Percentiles rank a stretch among this genome's conserved stretches.
Evolutionary conservation across 495 filamentous ascomycete species (phyloP).

Genomic region (Tuber microsphaerosporum): DNA sequence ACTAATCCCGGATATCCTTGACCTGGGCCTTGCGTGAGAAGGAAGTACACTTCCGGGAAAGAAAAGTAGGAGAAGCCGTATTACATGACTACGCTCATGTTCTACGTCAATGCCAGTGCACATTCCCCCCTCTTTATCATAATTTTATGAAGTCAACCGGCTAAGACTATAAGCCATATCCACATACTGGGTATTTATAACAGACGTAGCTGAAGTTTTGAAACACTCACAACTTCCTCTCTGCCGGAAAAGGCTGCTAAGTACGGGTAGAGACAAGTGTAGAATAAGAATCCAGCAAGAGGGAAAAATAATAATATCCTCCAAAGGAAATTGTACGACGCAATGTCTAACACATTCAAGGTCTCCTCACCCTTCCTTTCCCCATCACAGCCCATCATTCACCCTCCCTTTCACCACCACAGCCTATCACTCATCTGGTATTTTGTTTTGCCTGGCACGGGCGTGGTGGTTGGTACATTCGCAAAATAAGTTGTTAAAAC

Average conservation of each 20-base stretch:
- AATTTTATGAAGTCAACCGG: not conserved
- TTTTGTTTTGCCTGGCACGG: no score
- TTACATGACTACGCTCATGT: constrained; percentile 95
- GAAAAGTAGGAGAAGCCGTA: constrained; percentile 63
- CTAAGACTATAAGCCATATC: constrained; percentile 50
- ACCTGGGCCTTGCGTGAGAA: no score
- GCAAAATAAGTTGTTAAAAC: no score
- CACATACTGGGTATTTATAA: constrained; percentile 91
- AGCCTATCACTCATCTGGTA: no score
- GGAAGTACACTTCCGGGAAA: constrained; percentile 11
- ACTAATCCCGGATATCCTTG: no score
- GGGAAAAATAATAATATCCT: constrained; percentile 52
- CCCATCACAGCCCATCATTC: constrained; percentile 21
- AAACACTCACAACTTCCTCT: constrained; percentile 85
- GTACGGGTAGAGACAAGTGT: constrained; percentile 95
- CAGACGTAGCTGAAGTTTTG: constrained; percentile 84
- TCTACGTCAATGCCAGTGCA: constrained; percentile 94
- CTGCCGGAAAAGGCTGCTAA: constrained; percentile 61
- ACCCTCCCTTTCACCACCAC: no score
- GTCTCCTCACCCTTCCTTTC: constrained; percentile 27
- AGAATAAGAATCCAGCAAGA: constrained; percentile 96
- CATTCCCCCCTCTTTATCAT: constrained; percentile 6
- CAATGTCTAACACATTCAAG: constrained; percentile 57
- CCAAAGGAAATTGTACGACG: constrained; percentile 54
- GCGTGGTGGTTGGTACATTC: no score